A percentile compares a stretch with the other conserved stretches of the same genome.
These are phyloP conservation scores for Claviceps paspali DNA, from an alignment of 2,329 filamentous ascomycete species.

Conservation along the genomic window DNA sequence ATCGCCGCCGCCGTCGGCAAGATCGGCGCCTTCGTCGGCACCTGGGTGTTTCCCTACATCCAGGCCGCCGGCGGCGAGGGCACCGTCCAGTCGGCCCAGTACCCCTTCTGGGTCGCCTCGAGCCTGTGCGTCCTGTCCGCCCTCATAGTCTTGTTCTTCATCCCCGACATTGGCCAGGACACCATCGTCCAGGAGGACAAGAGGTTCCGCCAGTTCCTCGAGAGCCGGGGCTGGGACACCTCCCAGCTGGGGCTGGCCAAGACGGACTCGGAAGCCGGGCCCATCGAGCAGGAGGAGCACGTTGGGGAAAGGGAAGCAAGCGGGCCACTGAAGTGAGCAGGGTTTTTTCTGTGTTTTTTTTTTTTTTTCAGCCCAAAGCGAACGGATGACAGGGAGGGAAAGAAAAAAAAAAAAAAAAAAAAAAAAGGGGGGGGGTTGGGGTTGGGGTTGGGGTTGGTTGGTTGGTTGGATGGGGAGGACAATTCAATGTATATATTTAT, in stretches of 20 bases:
- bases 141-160: conserved; percentile 36
- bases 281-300: background rate
- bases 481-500: too few relatives aligned
- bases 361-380: too few relatives aligned
- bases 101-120: conserved; percentile 80
- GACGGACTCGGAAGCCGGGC: background rate
- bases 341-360: too few relatives aligned
- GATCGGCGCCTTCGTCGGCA: conserved; percentile 72
- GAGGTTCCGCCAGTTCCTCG: conserved; percentile 59
- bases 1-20: conserved; percentile 62
- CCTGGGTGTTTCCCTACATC: conserved; percentile 53
- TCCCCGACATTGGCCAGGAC: conserved; percentile 72
- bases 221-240: conserved; percentile 62
- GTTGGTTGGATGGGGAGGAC: too few relatives aligned
- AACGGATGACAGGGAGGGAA: too few relatives aligned
- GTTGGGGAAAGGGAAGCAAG: background rate
- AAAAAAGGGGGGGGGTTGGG: too few relatives aligned
- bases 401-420: too few relatives aligned
- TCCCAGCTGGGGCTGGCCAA: conserved; percentile 27
- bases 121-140: conserved; percentile 64
- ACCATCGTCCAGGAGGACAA: conserved; percentile 68
- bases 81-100: conserved; percentile 50
- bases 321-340: too few relatives aligned
- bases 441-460: too few relatives aligned
- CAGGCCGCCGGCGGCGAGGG: conserved; percentile 33